Conservation (phyloP, 805 yeast genomes). For the Pichia paraexigua region DNA sequence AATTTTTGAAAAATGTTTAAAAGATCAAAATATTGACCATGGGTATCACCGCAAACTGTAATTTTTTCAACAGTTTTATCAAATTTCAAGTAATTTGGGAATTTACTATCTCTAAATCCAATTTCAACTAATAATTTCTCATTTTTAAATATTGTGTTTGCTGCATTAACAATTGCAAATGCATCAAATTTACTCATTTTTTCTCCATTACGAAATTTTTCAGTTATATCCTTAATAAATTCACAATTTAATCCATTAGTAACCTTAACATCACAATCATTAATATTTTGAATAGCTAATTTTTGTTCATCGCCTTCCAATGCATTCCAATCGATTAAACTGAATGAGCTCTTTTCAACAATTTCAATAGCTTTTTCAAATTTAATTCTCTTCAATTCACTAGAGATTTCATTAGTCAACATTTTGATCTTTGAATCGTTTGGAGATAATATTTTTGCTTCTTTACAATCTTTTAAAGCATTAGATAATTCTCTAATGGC, state of each 20-base stretch:
- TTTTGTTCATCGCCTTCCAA: constrained; percentile 46
- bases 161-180: constrained; percentile 70
- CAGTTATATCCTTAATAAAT: constrained; percentile 59
- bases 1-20: constrained; percentile 66
- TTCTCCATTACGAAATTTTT: constrained; percentile 65
- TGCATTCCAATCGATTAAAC: constrained; percentile 38
- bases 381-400: constrained; percentile 60
- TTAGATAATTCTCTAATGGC: constrained; percentile 70
- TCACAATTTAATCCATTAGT: constrained; percentile 34
- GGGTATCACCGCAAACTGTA: constrained; percentile 95
- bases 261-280: constrained; percentile 23
- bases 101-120: constrained; percentile 22
- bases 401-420: constrained; percentile 54
- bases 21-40: constrained; percentile 92
- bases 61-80: constrained; percentile 36
- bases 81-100: constrained; percentile 10
- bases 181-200: constrained; percentile 75
- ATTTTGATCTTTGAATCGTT: constrained; percentile 59
- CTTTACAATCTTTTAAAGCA: constrained; percentile 62
- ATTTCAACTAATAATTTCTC: constrained; percentile 79
- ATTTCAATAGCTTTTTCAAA: constrained; percentile 83
- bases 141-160: constrained; percentile 48
- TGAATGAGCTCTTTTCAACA: constrained; percentile 47
- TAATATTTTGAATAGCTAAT: constrained; percentile 35
- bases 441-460: constrained; percentile 56